Conservation (phyloP, 2,329 filamentous ascomycete genomes). For the Huntiella savannae region DNA sequence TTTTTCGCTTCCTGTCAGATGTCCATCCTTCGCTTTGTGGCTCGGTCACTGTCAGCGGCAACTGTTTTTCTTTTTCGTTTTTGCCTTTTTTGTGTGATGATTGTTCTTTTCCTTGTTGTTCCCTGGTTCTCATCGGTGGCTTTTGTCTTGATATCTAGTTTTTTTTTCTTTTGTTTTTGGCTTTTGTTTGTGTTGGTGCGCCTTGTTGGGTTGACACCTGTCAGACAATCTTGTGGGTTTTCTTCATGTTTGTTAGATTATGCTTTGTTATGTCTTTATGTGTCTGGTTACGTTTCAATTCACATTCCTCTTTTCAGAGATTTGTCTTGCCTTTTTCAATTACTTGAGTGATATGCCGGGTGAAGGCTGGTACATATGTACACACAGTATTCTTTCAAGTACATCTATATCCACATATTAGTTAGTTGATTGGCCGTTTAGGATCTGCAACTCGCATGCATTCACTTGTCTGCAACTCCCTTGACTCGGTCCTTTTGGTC, state of each 20-base stretch:
- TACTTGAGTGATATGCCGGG: no score
- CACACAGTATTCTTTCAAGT: no score
- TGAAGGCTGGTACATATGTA: no score
- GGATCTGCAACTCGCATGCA: no score
- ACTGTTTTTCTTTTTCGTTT: neutral
- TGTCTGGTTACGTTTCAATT: neutral
- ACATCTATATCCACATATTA: no score
- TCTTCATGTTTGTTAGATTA: neutral
- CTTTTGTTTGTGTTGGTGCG: neutral
- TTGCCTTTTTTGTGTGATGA: neutral
- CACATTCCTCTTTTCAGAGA: neutral
- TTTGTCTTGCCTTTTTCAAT: no score
- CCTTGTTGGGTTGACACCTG: neutral
- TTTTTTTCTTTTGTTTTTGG: neutral
- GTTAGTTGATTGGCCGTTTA: no score
- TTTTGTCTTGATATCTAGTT: neutral
- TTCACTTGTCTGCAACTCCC: no score
- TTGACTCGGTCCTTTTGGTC: no score
- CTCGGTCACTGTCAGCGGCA: no score
- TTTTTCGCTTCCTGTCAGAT: neutral
- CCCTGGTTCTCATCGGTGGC: neutral
- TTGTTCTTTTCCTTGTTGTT: neutral
- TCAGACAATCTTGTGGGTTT: neutral
- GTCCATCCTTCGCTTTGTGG: no score
- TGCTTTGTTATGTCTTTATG: neutral